Percentiles rank a stretch among this genome's conserved stretches.
phyloP scores from a whole-genome alignment of 352 stramenopile genomes.

The Chrysophaeum taylorii region DNA sequence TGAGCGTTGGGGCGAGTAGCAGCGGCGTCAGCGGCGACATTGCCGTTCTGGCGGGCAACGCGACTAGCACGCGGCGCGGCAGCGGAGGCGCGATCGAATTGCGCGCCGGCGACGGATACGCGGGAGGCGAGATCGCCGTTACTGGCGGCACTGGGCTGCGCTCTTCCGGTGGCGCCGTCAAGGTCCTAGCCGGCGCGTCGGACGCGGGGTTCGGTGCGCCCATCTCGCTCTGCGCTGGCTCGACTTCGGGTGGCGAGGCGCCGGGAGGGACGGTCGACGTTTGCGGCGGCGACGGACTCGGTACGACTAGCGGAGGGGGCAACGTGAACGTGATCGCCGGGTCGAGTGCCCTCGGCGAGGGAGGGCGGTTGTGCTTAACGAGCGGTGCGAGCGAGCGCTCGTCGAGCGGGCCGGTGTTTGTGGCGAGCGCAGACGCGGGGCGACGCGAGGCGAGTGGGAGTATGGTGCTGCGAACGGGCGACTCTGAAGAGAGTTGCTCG shows the following conservation, averaged over 20 bases:
- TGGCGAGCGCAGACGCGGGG: not conserved
- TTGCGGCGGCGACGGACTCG: not conserved
- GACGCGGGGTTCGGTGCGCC: not conserved
- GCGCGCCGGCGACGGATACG: conserved; percentile 14
- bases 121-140: conserved; percentile 44
- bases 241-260: not conserved
- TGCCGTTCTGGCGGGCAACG: not conserved
- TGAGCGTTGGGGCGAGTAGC: not conserved
- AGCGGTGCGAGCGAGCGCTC: not conserved
- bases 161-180: conserved; percentile 47
- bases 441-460: conserved; percentile 41
- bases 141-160: conserved; percentile 47
- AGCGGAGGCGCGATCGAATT: conserved; percentile 16
- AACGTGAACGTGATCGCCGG: conserved; percentile 19
- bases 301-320: not conserved
- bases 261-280: not conserved
- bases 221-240: not conserved
- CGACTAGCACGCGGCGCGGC: not conserved
- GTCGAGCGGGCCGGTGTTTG: not conserved
- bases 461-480: conserved; percentile 48
- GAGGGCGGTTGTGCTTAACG: conserved; percentile 16
- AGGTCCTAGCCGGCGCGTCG: conserved; percentile 45
- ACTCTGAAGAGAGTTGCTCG: conserved; percentile 44
- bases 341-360: conserved; percentile 13
- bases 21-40: not conserved